A percentile compares a stretch with the other conserved stretches of the same genome.
These are phyloP conservation scores for Fusarium marasasianum DNA, from an alignment of 2,329 filamentous ascomycete genomes.

Conservation along the genomic window DNA sequence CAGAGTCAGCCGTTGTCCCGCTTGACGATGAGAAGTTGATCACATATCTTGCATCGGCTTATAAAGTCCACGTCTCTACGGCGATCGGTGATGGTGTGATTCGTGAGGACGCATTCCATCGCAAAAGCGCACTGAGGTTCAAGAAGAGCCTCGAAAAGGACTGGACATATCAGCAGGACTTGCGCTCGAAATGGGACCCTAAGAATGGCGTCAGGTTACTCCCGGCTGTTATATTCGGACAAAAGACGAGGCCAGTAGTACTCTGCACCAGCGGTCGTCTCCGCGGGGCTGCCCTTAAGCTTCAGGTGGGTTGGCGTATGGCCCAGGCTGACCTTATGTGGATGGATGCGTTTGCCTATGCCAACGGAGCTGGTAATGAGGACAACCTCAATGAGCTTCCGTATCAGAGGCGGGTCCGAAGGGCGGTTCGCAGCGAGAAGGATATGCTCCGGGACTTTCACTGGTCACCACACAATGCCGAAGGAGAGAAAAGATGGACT, in stretches of 20 bases:
- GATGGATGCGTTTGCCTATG: neutral
- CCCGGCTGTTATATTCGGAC: conserved; percentile 7
- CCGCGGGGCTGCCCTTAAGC: neutral
- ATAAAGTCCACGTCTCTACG: neutral
- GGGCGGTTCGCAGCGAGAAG: neutral
- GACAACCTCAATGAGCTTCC: neutral
- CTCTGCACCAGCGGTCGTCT: neutral
- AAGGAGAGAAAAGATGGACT: neutral
- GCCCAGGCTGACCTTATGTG: neutral
- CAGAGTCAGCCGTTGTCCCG: neutral
- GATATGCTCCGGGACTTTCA: neutral
- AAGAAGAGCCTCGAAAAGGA: neutral
- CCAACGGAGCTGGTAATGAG: neutral
- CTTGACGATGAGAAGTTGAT: conserved; percentile 8
- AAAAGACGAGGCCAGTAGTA: too few species aligned
- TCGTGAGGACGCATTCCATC: neutral
- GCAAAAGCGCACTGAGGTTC: neutral
- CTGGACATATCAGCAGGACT: neutral
- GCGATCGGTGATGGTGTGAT: neutral
- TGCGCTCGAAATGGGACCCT: neutral
- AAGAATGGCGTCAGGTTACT: neutral
- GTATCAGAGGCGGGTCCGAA: neutral
- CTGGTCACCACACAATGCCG: neutral
- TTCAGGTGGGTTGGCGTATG: neutral
- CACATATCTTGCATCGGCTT: neutral